phyloP scores from a whole-genome alignment of 2,329 filamentous ascomycete genomes.

The Sporothrix protearum region DNA sequence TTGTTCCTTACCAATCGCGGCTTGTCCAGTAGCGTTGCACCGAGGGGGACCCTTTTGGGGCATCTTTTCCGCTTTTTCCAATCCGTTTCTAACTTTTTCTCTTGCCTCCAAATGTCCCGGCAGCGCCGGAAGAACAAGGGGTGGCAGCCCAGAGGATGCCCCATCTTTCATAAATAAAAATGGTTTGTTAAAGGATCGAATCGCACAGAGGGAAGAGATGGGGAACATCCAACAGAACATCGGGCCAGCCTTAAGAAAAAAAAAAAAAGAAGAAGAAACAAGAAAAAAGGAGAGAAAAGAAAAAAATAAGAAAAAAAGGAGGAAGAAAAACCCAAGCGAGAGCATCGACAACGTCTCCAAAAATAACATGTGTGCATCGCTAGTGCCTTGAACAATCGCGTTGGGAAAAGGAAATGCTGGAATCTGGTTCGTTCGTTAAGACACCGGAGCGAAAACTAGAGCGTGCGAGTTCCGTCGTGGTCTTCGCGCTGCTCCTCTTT shows the following conservation, averaged over 20 bases:
- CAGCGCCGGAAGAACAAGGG: constrained; percentile 4
- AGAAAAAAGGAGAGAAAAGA: neutral
- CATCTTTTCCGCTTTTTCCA: neutral
- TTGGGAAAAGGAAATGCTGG: neutral
- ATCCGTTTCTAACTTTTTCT: neutral
- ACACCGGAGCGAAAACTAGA: neutral
- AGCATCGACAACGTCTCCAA: neutral
- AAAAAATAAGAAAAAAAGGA: too few relatives aligned
- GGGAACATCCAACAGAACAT: neutral
- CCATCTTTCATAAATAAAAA: neutral
- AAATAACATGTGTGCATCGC: constrained; percentile 9
- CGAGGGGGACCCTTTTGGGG: neutral
- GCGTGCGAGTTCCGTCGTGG: neutral
- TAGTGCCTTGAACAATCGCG: neutral
- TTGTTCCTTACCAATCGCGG: neutral
- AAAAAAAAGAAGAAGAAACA: too few relatives aligned
- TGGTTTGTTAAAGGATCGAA: neutral
- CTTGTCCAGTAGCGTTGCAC: neutral
- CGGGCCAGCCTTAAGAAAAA: neutral
- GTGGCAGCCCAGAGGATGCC: neutral
- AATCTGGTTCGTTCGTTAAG: neutral
- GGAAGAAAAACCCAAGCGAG: neutral
- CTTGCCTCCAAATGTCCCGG: constrained; percentile 7
- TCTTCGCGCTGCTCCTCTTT: too few relatives aligned
- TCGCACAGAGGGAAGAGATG: neutral